Base-by-base conservation (phyloP, 805 yeast genomes). In the Saturnispora besseyi region DNA sequence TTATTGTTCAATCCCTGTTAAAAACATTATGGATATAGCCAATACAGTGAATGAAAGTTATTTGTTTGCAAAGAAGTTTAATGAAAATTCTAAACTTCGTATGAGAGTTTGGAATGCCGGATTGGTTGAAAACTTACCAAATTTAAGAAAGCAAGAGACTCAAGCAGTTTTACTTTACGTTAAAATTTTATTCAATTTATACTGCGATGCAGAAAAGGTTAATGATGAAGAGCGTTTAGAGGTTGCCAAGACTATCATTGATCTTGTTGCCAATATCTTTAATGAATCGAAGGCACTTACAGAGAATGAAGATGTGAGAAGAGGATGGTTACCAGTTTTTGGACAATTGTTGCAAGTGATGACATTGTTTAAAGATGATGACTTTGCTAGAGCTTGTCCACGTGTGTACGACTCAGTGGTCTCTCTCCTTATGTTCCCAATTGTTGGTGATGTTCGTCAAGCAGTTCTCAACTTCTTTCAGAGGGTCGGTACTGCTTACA, bases 241-340 rank as follows among this genome's bases (percentile, higher is more conserved):
- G 50, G 79, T 80, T 53, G 77, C 79, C 58, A 71, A 69, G 10
- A 76, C 75, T 26, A 69, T 80, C 54, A 72, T 84, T 36, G 86
- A 88, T 26, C 72, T 89, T 60, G 85, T 96, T 59, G 78, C 76
- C 8, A 73, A 78, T 5, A 83, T 91, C 30, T 75, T 89, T 26
- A 76, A 76, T 50, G 79, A 90, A 53, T 90, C 80, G 63, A 75
- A 81, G 31, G 73, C 75, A 2, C 73, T 90, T 57, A 91, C 86
- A 56, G 96, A 85, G 54, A 71, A 79, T 5, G 91, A 86, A 64
- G 88, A 83, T 59, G 80, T 78, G 46, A 78, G 95, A 60, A 87
- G 87, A 15, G 82, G 95, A 3, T 84, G 97, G 95, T 76, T 85
- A 59, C 97, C 98, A 0, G 97, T 93, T 18, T 88, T 91, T 37